Evolutionary conservation across 345 rosid species (phyloP), one percentile per base, ranked within the genome.

Genomic region (Lumnitzera racemosa): DNA sequence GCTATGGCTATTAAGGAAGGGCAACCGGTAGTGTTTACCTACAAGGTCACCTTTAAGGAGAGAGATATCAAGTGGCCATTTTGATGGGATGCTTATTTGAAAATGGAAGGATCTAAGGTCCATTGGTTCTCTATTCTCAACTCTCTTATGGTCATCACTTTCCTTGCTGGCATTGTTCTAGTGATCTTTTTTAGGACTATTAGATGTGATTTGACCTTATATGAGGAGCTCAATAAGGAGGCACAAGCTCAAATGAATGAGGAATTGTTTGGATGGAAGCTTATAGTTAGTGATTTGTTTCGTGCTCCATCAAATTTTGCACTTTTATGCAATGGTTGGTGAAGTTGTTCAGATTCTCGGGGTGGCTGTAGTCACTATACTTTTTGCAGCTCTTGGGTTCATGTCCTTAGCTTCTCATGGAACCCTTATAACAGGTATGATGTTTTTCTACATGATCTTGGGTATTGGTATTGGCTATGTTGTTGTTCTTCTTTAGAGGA

Each of bases 191-290:
- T 89, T 74, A 89, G 96, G 73, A 89, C 90, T 56, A 85, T 89
- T 41, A 72, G 96, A 76, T 73, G 96, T 27, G 96, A 89, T 80
- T 74, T 89, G 64, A 89, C 96, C 3, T 86, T 78, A 5, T 89
- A 89, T 46, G 96, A 89, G 82, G 96, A 89, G 70, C 81, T 89
- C 13, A 91, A 89, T 77, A 86, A 86, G 77, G 96, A 89, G 64
- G 90, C 94, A 51, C 94, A 89, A 56, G 89, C 90, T 57, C 96
- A 89, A 80, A 86, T 89, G 96, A 89, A 86, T 23, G 94, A 89
- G 77, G 96, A 89, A 79, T 74, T 86, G 54, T 89, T 90, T 50
- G 92, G 96, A 23, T 68, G 72, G 72, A 68, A 68, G 57, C 72
- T 68, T 8, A 67, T 89, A 51, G 72, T 68, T 27, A 67, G 72